phyloP scores from a whole-genome alignment of 495 filamentous ascomycete species.

The Penicillium maclennaniae region DNA sequence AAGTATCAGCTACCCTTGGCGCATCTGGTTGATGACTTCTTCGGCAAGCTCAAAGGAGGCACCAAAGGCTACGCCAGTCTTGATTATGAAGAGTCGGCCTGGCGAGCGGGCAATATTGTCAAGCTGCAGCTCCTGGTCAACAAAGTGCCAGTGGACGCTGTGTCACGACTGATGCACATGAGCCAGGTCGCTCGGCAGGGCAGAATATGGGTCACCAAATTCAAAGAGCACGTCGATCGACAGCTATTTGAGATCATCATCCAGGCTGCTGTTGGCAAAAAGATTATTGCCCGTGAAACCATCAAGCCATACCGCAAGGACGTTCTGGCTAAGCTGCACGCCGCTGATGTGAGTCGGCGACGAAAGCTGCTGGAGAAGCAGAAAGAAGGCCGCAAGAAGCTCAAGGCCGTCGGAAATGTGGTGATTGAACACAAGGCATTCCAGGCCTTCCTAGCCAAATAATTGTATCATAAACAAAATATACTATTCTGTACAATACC shows the following conservation, averaged over 20 bases:
- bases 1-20: constrained; percentile 87
- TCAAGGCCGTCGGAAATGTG: constrained; percentile 70
- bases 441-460: constrained; percentile 79
- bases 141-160: constrained; percentile 86
- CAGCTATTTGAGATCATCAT: constrained; percentile 97
- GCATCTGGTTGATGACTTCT: constrained; percentile 93
- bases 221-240: constrained; percentile 92
- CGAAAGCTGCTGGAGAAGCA: constrained; percentile 93
- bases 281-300: constrained; percentile 86
- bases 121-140: constrained; percentile 95
- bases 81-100: constrained; percentile 94
- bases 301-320: constrained; percentile 98
- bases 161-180: constrained; percentile 81
- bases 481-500: constrained; percentile 5
- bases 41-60: constrained; percentile 89
- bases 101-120: constrained; percentile 71
- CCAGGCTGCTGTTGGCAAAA: constrained; percentile 80
- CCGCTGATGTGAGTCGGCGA: constrained; percentile 76
- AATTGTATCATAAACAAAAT: constrained; percentile 21
- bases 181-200: constrained; percentile 75
- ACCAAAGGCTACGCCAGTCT: constrained; percentile 82
- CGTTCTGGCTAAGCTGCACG: constrained; percentile 88
- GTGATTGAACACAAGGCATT: constrained; percentile 92
- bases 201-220: constrained; percentile 86
- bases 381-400: constrained; percentile 89